Base-by-base conservation (phyloP, 2,329 filamentous ascomycete genomes). In the Monilinia vaccinii-corymbosi region DNA sequence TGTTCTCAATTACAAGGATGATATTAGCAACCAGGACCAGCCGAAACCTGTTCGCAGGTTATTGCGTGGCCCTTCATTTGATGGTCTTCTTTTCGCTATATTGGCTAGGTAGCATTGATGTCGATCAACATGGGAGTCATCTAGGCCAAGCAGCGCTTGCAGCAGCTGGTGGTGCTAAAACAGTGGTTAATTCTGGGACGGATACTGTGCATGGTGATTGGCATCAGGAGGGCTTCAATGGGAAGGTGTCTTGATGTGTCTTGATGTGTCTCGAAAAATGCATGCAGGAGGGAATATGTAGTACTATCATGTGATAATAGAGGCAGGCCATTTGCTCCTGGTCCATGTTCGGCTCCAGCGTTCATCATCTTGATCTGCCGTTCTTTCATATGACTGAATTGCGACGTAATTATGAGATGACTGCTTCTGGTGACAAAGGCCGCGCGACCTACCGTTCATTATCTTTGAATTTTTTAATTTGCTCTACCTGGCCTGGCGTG, bases 31-130 rank as follows among this genome's bases (percentile, higher is more conserved):
- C 91, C 50, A 80, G 94, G 63, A 89, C 88, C 32, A 97, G 91
- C 75, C 83, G 95, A 64, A 99, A 97, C 73, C 73, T 99, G 61
- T 99, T 99, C 75, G 94, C 92, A 0, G 85, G 83, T 13, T 99
- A 99, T 74, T 95, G 93, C 73, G 77, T 97, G 40, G 90, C 86
- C 38, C 79, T 99, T 66, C 94, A 99, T 76, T 70, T 97, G 48
- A 76, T 99, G 51, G 86, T 97, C 2, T 94, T 99, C 70, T 79
- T 87, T 66, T 88, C 91, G 73, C 77, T 97, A 63, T 97, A 93
- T 75, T 92, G 86, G 83, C 84, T 91, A 70, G 89, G 89, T 61
- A 82, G 83, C 4, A 77, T 79, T 34, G 84, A 90, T 86, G 70
- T 84, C 38, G 85, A 89, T 69, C 76, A 67, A 28, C 63, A 69